Conservation (phyloP, 75 land plant species). For the Sequoia sempervirens region DNA sequence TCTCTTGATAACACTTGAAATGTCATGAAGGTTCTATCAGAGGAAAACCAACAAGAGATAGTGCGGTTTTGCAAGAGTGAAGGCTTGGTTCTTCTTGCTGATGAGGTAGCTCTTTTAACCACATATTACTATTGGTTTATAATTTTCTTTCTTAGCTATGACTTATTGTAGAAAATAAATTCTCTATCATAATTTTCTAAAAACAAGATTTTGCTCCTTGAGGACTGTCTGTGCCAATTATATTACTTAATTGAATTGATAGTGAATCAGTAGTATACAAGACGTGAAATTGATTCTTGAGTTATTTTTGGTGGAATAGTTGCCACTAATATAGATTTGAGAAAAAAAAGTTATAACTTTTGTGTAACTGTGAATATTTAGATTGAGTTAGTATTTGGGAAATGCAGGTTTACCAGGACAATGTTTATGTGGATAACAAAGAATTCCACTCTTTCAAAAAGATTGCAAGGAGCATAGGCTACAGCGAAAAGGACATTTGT, state of each 20-base stretch:
- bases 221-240: not conserved
- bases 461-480: constrained; percentile 86
- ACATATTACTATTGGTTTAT: constrained; percentile 5
- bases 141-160: not conserved
- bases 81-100: constrained; percentile 90
- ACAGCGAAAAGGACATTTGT: constrained; percentile 70
- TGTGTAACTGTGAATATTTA: not conserved
- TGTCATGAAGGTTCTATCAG: constrained; percentile 73
- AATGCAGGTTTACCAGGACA: constrained; percentile 96
- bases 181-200: not conserved
- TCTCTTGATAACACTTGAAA: not conserved
- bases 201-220: not conserved
- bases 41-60: constrained; percentile 76
- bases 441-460: constrained; percentile 96
- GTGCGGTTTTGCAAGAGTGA: constrained; percentile 92
- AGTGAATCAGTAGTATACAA: not conserved
- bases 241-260: not conserved
- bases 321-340: not conserved
- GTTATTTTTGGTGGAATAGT: not conserved
- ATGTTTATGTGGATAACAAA: constrained; percentile 84
- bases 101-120: constrained; percentile 68
- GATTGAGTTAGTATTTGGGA: not conserved
- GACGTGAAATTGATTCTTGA: not conserved
- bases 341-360: not conserved
- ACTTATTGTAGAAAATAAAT: not conserved